phyloP scores from a whole-genome alignment of 208 protist genomes.

The Wallacemonas sp. region DNA sequence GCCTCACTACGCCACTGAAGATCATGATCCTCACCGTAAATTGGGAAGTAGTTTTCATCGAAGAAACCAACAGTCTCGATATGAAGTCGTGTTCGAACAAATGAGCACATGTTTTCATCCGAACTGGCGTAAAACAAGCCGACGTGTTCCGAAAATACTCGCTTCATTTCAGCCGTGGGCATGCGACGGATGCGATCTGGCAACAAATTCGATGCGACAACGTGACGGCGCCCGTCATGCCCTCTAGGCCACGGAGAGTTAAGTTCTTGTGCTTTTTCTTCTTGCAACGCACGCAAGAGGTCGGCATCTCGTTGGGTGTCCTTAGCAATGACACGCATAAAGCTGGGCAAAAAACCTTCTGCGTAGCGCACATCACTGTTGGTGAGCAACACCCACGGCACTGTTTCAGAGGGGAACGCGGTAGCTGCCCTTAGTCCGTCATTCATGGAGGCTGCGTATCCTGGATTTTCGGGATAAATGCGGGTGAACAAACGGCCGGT shows the following conservation, averaged over 20 bases:
- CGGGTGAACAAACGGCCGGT: constrained; percentile 1
- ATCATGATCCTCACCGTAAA: constrained; percentile 56
- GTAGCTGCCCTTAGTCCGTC: constrained; percentile 24
- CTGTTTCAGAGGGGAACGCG: constrained; percentile 12
- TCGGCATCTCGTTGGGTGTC: constrained; percentile 8
- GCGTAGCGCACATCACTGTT: constrained; percentile 38
- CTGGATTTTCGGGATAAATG: constrained; percentile 21
- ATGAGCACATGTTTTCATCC: constrained; percentile 19
- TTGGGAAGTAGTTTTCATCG: constrained; percentile 61
- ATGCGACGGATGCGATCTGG: constrained; percentile 41
- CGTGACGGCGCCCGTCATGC: background rate
- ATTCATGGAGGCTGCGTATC: constrained; percentile 30
- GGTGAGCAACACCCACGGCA: constrained; percentile 35
- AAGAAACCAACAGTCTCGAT: constrained; percentile 41
- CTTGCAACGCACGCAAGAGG: background rate
- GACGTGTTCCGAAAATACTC: constrained; percentile 11
- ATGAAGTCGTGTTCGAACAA: constrained; percentile 34
- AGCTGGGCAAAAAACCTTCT: constrained; percentile 3
- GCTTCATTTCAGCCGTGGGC: constrained; percentile 7
- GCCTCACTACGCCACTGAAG: constrained; percentile 17
- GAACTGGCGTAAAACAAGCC: constrained; percentile 28
- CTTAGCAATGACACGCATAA: constrained; percentile 5
- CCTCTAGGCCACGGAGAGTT: constrained; percentile 12
- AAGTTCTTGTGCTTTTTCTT: background rate
- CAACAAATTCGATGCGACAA: constrained; percentile 31